These are phyloP conservation scores for Eucalyptus sp. DNA, from an alignment of 345 rosid species.

Conservation along the genomic window DNA sequence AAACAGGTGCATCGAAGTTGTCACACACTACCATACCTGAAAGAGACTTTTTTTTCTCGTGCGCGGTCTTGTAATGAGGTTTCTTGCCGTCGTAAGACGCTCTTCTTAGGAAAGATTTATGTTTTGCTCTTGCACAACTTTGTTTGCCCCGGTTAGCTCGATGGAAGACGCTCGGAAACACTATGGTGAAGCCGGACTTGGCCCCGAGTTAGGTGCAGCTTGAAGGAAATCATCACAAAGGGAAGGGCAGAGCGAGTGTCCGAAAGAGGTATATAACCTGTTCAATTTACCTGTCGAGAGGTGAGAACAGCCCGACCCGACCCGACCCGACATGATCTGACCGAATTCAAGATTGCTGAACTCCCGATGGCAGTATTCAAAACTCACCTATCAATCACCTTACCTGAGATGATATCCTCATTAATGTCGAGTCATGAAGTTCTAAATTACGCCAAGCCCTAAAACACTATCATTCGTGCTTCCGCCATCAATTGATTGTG, in stretches of 20 bases:
- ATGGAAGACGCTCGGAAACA: background rate
- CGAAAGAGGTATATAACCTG: background rate
- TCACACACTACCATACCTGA: background rate
- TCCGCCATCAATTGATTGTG: background rate
- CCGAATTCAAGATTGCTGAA: background rate
- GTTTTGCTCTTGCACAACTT: background rate
- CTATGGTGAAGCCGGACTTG: background rate
- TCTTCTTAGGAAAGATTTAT: background rate
- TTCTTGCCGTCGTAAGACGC: background rate
- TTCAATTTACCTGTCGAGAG: background rate
- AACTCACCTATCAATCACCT: background rate
- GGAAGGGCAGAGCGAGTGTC: background rate
- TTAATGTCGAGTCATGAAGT: background rate
- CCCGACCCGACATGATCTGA: background rate
- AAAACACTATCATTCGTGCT: background rate
- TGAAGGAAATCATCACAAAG: background rate
- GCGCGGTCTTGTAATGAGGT: background rate
- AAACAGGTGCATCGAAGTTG: background rate
- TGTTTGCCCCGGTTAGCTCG: background rate
- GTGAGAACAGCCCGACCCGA: rapidly evolving
- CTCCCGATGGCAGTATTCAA: background rate
- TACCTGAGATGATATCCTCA: background rate
- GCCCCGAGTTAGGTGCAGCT: background rate
- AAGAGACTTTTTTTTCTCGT: background rate
- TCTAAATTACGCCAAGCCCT: background rate